Conservation (phyloP, 2,329 filamentous ascomycete species). For the Knufia petricola region DNA sequence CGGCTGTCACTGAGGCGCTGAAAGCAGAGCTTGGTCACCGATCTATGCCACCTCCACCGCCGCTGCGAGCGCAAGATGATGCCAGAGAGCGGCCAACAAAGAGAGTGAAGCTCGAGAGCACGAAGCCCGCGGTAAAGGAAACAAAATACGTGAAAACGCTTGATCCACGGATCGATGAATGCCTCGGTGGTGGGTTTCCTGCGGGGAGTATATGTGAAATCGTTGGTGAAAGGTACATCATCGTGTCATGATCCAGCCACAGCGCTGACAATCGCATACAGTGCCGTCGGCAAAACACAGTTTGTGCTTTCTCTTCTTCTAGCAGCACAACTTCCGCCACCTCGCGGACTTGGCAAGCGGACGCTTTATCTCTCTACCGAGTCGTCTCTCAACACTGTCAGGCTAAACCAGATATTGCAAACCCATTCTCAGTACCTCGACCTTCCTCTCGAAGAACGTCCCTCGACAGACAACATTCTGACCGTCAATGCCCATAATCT, state of each 20-base stretch:
- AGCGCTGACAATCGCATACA: too few relatives aligned
- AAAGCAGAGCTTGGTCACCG: constrained; percentile 48
- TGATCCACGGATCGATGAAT: constrained; percentile 59
- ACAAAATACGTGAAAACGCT: constrained; percentile 53
- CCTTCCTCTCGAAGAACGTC: constrained; percentile 34
- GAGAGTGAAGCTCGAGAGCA: constrained; percentile 39
- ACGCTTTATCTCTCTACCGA: constrained; percentile 93
- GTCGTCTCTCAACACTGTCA: constrained; percentile 68
- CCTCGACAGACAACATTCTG: constrained; percentile 66
- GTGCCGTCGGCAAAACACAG: constrained; percentile 89
- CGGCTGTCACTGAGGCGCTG: constrained; percentile 57
- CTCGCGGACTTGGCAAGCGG: constrained; percentile 59
- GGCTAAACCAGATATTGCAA: constrained; percentile 68
- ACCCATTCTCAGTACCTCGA: constrained; percentile 52
- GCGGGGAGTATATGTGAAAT: constrained; percentile 78
- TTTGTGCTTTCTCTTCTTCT: constrained; percentile 78
- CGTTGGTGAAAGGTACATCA: constrained; percentile 69
- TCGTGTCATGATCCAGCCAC: neutral
- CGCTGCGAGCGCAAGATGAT: neutral
- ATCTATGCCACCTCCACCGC: neutral
- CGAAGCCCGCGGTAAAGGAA: constrained; percentile 39
- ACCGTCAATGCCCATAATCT: constrained; percentile 79
- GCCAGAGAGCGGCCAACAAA: constrained; percentile 4
- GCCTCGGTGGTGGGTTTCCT: constrained; percentile 69
- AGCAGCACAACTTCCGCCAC: constrained; percentile 68